Evolutionary conservation across 345 rosid species (phyloP).

Genomic region (Linum tenue): DNA sequence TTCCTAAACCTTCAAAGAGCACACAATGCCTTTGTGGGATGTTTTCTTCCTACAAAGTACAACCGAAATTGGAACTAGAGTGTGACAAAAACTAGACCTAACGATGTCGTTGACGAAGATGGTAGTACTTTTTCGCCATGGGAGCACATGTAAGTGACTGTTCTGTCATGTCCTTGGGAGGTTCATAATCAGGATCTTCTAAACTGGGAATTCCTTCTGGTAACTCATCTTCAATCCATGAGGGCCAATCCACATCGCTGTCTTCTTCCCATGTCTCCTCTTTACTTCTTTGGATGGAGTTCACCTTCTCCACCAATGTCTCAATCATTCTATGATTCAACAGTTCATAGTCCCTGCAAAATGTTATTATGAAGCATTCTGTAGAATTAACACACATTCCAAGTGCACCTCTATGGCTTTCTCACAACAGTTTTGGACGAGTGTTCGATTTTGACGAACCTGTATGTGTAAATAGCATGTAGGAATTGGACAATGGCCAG

Average conservation of each 20-base stretch:
- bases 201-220: slow-evolving; percentile 38
- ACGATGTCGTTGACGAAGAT: slow-evolving; percentile 22
- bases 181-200: slow-evolving; percentile 48
- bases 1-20: too few relatives aligned
- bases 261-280: slow-evolving; percentile 32
- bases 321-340: slow-evolving; percentile 55
- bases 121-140: slow-evolving; percentile 24
- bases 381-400: slow-evolving; percentile 4
- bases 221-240: slow-evolving; percentile 55
- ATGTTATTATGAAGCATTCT: too few relatives aligned
- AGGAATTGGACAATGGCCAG: slow-evolving; percentile 47
- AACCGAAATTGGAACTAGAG: too few relatives aligned
- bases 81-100: background rate
- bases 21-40: too few relatives aligned
- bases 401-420: background rate
- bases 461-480: slow-evolving; percentile 56
- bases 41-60: too few relatives aligned
- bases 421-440: too few relatives aligned
- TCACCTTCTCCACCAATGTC: slow-evolving; percentile 52
- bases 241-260: slow-evolving; percentile 51
- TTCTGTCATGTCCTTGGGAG: slow-evolving; percentile 34
- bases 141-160: slow-evolving; percentile 16
- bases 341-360: slow-evolving; percentile 74
- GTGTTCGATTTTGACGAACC: slow-evolving; percentile 16
- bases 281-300: slow-evolving; percentile 35